Evolutionary conservation across 2,329 filamentous ascomycete species (phyloP).

Genomic region (Cordyceps farinosa): DNA sequence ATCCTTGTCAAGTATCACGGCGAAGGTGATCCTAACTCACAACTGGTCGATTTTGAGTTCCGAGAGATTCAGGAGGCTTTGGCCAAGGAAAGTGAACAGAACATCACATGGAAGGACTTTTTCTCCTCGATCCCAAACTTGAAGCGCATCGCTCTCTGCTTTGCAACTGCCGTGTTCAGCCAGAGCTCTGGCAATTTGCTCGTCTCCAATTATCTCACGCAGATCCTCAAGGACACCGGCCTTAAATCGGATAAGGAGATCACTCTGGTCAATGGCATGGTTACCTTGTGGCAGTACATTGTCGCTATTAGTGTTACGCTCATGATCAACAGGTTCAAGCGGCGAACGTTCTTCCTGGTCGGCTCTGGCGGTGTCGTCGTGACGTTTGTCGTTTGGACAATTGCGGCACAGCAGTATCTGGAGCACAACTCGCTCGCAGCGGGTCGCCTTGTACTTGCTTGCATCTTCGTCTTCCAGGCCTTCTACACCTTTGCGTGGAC

Average conservation of each 20-base stretch:
- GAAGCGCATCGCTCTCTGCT: constrained; percentile 39
- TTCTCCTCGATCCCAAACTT: constrained; percentile 37
- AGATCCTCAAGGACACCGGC: constrained; percentile 38
- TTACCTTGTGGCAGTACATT: constrained; percentile 42
- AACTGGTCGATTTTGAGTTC: constrained; percentile 45
- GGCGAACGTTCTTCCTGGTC: constrained; percentile 37
- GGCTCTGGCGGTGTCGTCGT: constrained; percentile 37
- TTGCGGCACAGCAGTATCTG: constrained; percentile 36
- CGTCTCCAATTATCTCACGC: constrained; percentile 40
- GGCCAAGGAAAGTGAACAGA: constrained; percentile 39
- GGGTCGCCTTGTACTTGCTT: constrained; percentile 36
- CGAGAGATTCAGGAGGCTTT: constrained; percentile 48
- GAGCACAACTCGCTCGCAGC: constrained; percentile 30
- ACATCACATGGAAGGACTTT: constrained; percentile 41
- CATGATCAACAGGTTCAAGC: constrained; percentile 36
- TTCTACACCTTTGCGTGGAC: constrained; percentile 44
- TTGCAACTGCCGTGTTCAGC: constrained; percentile 38
- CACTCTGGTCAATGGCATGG: constrained; percentile 40
- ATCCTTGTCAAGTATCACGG: constrained; percentile 52
- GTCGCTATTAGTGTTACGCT: constrained; percentile 35
- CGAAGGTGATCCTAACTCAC: constrained; percentile 41
- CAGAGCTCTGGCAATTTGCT: constrained; percentile 41
- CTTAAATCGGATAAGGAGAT: constrained; percentile 36
- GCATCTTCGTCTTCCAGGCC: constrained; percentile 40
- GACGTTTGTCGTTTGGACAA: constrained; percentile 40